Percentiles rank a stretch among this genome's conserved stretches.
Evolutionary conservation across 192 early-diverging fungal species (phyloP).

Genomic region (Gigaspora rosea): DNA sequence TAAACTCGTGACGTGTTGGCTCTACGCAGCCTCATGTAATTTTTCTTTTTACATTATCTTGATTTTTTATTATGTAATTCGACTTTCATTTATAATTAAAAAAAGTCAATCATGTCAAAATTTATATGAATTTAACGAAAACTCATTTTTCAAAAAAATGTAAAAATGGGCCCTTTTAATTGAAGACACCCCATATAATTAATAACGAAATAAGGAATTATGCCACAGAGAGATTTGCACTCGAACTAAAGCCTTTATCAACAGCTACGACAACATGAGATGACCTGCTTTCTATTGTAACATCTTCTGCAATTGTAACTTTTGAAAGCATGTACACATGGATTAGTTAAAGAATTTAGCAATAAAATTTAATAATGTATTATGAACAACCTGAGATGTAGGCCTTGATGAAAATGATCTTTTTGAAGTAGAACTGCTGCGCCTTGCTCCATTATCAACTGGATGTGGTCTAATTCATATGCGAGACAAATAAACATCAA

Average conservation of each 20-base stretch:
- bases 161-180: too few relatives aligned
- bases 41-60: too few relatives aligned
- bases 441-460: neutral
- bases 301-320: conserved; percentile 41
- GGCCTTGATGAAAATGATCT: neutral
- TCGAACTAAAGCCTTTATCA: conserved; percentile 83
- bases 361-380: neutral
- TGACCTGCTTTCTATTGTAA: conserved; percentile 58
- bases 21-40: too few relatives aligned
- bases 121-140: too few relatives aligned
- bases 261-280: conserved; percentile 78
- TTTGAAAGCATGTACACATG: neutral
- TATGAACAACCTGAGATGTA: conserved; percentile 3
- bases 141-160: too few relatives aligned
- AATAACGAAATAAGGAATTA: neutral
- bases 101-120: too few relatives aligned
- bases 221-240: conserved; percentile 72
- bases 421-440: neutral
- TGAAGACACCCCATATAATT: too few relatives aligned
- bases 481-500: neutral
- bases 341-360: neutral
- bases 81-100: too few relatives aligned
- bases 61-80: too few relatives aligned
- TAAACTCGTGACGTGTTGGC: too few relatives aligned
- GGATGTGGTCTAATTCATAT: neutral